These are phyloP conservation scores for Trichothecium roseum DNA, from an alignment of 2,329 filamentous ascomycete species.

Conservation along the genomic window DNA sequence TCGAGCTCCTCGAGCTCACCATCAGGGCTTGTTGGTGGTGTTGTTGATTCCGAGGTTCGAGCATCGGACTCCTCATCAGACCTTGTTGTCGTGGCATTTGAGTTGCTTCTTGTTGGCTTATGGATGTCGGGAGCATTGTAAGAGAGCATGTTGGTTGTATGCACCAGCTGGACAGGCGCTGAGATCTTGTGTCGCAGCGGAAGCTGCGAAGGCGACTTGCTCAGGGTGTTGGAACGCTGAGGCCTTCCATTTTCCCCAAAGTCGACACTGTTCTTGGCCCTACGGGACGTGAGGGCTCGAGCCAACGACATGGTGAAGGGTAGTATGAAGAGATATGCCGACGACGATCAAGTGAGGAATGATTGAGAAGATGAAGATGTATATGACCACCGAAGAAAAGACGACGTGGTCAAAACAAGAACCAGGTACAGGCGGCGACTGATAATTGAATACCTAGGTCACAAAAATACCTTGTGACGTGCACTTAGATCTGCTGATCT, in stretches of 20 bases:
- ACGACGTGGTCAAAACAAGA: slow-evolving; percentile 1
- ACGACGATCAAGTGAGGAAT: slow-evolving; percentile 5
- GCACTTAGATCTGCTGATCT: too few relatives aligned
- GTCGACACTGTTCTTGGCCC: slow-evolving; percentile 38
- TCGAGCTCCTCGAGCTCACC: slow-evolving; percentile 40
- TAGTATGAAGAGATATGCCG: too few relatives aligned
- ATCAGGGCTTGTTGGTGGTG: slow-evolving; percentile 60
- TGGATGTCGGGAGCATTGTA: slow-evolving; percentile 85
- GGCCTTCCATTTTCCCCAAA: slow-evolving; percentile 31
- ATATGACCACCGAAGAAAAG: slow-evolving; percentile 3
- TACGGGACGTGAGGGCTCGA: slow-evolving; percentile 62
- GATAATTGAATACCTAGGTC: slow-evolving; percentile 3
- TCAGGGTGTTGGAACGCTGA: slow-evolving; percentile 37
- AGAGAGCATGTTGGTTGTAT: slow-evolving; percentile 91
- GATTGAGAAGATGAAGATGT: slow-evolving; percentile 4
- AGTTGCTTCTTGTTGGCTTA: slow-evolving; percentile 37
- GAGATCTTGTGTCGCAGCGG: slow-evolving; percentile 67
- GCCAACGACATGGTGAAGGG: slow-evolving; percentile 42
- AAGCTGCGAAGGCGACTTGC: slow-evolving; percentile 31
- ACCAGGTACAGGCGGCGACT: too few relatives aligned
- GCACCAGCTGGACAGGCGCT: slow-evolving; percentile 72
- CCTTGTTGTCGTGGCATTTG: slow-evolving; percentile 28
- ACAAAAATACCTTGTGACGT: neutral
- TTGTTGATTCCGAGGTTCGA: slow-evolving; percentile 38
- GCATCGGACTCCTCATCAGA: slow-evolving; percentile 64